These are phyloP conservation scores for Inga leiocalycina DNA, from an alignment of 306 rosid species.

Conservation along the genomic window DNA sequence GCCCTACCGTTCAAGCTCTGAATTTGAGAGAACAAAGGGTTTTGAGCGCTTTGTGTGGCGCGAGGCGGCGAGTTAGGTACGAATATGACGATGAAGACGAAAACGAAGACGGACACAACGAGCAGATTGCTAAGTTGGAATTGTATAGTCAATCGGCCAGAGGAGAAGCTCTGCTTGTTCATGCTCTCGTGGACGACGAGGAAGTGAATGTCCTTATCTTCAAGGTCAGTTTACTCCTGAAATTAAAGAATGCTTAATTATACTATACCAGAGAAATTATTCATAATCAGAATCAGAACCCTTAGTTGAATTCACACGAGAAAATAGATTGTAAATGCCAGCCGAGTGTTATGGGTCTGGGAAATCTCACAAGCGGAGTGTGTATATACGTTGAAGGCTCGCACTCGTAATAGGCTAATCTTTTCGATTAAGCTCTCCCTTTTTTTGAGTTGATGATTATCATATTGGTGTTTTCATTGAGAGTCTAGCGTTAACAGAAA, in stretches of 20 bases:
- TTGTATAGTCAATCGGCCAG: slow-evolving; percentile 58
- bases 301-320: neutral
- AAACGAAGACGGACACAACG: slow-evolving; percentile 56
- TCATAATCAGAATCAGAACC: neutral
- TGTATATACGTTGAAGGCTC: no score
- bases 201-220: slow-evolving; percentile 77
- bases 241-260: neutral
- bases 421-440: no score
- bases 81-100: slow-evolving; percentile 45
- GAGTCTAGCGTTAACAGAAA: no score
- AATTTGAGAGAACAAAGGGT: slow-evolving; percentile 20
- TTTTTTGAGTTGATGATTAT: no score
- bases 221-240: slow-evolving; percentile 54
- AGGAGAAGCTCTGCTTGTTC: slow-evolving; percentile 79
- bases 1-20: slow-evolving; percentile 16
- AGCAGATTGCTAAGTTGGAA: slow-evolving; percentile 69
- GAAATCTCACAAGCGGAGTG: no score
- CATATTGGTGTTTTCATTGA: no score
- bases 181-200: slow-evolving; percentile 62
- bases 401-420: no score
- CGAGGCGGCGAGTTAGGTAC: slow-evolving; percentile 65
- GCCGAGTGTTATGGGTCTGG: no score
- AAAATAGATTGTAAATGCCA: neutral
- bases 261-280: neutral
- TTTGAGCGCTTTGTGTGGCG: slow-evolving; percentile 35